phyloP scores from a whole-genome alignment of 345 rosid genomes.

The Iberis pinnata region DNA sequence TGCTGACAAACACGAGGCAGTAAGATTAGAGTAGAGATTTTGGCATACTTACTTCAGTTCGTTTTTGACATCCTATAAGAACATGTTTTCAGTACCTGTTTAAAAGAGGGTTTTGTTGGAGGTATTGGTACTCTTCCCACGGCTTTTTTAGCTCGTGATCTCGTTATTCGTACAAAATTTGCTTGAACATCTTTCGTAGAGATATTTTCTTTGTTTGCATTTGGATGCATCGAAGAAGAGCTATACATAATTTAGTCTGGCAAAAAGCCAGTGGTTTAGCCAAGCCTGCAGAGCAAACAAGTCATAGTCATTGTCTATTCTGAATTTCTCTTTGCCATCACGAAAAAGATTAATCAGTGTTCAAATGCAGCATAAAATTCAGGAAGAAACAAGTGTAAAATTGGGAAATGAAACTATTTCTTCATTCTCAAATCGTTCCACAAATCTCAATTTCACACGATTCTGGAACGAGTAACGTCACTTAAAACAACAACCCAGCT shows the following conservation, averaged over 20 bases:
- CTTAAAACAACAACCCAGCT: neutral
- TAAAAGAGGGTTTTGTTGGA: conserved; percentile 51
- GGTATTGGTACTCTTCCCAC: conserved; percentile 48
- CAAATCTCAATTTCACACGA: conserved; percentile 12
- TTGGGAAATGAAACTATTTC: neutral
- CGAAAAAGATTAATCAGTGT: neutral
- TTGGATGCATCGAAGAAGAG: conserved; percentile 39
- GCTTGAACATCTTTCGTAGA: conserved; percentile 35
- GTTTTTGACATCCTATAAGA: conserved; percentile 34
- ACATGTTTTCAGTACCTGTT: conserved; percentile 54
- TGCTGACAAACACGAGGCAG: conserved; percentile 35
- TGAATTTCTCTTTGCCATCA: neutral
- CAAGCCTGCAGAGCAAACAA: conserved; percentile 22
- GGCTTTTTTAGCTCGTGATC: conserved; percentile 60
- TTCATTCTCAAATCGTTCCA: neutral
- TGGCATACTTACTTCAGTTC: conserved; percentile 44
- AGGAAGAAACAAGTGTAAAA: conserved; percentile 12
- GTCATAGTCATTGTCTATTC: neutral
- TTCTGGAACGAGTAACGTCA: neutral
- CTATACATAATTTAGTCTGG: conserved; percentile 20
- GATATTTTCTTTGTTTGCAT: conserved; percentile 55
- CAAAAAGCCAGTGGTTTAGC: conserved; percentile 1
- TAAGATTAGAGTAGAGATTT: conserved; percentile 32
- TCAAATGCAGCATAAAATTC: conserved; percentile 10
- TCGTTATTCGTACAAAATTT: conserved; percentile 44